Evolutionary conservation across 2,329 filamentous ascomycete genomes (phyloP).

Genomic region (Pseudogymnoascus sp.): DNA sequence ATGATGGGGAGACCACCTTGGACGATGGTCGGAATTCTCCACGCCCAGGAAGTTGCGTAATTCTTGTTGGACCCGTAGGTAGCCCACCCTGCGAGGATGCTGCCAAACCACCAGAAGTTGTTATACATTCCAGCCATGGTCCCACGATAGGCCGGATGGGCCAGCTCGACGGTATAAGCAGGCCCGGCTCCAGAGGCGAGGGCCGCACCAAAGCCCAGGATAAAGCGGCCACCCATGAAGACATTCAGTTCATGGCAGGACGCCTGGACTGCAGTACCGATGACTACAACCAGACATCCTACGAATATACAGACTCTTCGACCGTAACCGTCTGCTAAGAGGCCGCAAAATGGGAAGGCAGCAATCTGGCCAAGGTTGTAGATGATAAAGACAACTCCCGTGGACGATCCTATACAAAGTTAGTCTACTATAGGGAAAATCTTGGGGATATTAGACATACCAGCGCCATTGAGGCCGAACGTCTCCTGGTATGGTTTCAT

Average conservation of each 20-base stretch:
- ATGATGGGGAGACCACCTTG: slow-evolving; percentile 40
- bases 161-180: slow-evolving; percentile 56
- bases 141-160: slow-evolving; percentile 56
- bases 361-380: slow-evolving; percentile 44
- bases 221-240: slow-evolving; percentile 50
- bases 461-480: slow-evolving; percentile 41
- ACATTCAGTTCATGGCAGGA: slow-evolving; percentile 39
- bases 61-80: slow-evolving; percentile 37
- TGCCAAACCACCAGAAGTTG: slow-evolving; percentile 42
- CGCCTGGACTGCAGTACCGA: slow-evolving; percentile 44
- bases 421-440: not conserved
- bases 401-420: slow-evolving; percentile 30
- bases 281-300: slow-evolving; percentile 44
- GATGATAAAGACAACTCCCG: slow-evolving; percentile 41
- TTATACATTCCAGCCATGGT: slow-evolving; percentile 51
- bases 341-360: slow-evolving; percentile 44
- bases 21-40: slow-evolving; percentile 51
- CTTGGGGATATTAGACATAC: slow-evolving; percentile 16
- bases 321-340: slow-evolving; percentile 45
- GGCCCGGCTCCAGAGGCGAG: slow-evolving; percentile 54
- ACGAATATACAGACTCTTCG: slow-evolving; percentile 49
- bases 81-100: slow-evolving; percentile 48
- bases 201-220: slow-evolving; percentile 51
- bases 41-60: slow-evolving; percentile 41
- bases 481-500: slow-evolving; percentile 43